Evolutionary conservation across 2,329 filamentous ascomycete species (phyloP), one percentile per base, ranked within the genome.

Genomic region (Diaporthe destruens): DNA sequence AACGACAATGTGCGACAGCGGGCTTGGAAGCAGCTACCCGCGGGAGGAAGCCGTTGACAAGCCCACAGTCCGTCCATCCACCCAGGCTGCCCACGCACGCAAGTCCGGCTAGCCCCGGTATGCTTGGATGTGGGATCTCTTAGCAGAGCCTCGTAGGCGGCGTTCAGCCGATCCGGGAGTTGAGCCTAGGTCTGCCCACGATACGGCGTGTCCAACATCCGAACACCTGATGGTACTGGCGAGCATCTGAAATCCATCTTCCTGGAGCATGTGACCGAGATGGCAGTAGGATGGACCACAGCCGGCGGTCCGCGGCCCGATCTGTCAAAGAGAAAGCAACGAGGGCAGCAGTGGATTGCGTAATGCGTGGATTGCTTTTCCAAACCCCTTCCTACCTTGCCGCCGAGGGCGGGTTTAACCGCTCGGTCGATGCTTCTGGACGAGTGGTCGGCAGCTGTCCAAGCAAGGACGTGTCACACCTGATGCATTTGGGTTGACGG

Each of bases 351-450:
- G 44, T 9, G 44, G 29, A 18, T 34, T 49, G 59, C 59, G 59
- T 36, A 51, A 51, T 51, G 44, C 29, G 44, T 51, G 2, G 29
- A 11, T 65, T 65, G 59, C 59, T 63, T 63, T 63, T 63, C 29
- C 59, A 23, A 36, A 16, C 3, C 11, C 42, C 20, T 49, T 49
- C 44, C 44, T 8, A 20, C 59, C 42, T 49, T 23, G 59, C n/a
- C 44, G 44, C 44, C 9, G 44, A 49, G 47, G 32, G 59, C 59
- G 59, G 59, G 44, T n/a, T 34, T 36, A 65, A 65, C 59, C 44
- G 59, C 44, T 65, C 44, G 59, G 59, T 51, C 59, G 44, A 65
- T 65, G 44, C 42, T 65, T 51, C 34, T 36, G 59, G 59, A 51
- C 8, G 59, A 65, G 20, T 51, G 20, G 44, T 44, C 59, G 44